A percentile compares a stretch with the other conserved stretches of the same genome.
Conservation (phyloP, 495 filamentous ascomycete genomes). For the Parathielavia hyrcaniae region DNA sequence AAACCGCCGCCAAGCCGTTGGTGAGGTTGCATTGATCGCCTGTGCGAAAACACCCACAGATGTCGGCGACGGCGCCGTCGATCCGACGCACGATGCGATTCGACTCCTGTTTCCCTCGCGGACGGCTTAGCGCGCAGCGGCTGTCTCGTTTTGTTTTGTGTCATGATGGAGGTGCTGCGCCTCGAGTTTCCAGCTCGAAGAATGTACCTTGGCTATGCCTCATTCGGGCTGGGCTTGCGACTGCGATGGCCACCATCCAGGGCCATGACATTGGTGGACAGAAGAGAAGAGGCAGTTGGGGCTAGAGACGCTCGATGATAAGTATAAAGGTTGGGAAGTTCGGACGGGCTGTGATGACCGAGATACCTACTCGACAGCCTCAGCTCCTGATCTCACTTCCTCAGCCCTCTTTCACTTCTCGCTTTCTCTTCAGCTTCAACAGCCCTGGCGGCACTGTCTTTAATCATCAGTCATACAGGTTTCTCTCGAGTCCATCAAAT, state of each 20-base stretch:
- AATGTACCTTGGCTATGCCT: neutral
- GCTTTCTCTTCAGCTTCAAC: neutral
- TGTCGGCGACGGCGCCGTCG: neutral
- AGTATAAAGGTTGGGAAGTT: neutral
- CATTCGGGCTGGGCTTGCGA: constrained; percentile 7
- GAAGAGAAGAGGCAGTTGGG: neutral
- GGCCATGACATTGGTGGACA: neutral
- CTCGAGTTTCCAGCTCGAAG: constrained; percentile 1
- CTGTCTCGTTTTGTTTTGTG: constrained; percentile 6
- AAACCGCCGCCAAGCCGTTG: neutral
- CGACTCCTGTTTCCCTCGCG: constrained; percentile 8
- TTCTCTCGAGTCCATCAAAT: neutral
- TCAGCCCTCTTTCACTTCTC: neutral
- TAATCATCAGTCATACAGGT: neutral
- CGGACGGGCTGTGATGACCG: neutral
- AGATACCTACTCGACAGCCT: neutral
- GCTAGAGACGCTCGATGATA: neutral
- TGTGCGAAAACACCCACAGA: constrained; percentile 5
- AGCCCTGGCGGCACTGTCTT: constrained; percentile 10
- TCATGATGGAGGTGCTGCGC: constrained; percentile 12
- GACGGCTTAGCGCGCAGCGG: neutral
- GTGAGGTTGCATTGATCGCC: constrained; percentile 2
- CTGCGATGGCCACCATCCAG: neutral
- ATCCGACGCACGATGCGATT: constrained; percentile 5
- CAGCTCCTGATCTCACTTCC: neutral